Percentiles rank a stretch among this genome's conserved stretches.
These are phyloP conservation scores for Aspergillus brunneoviolaceus DNA, from an alignment of 2,329 filamentous ascomycete genomes.

Conservation along the genomic window DNA sequence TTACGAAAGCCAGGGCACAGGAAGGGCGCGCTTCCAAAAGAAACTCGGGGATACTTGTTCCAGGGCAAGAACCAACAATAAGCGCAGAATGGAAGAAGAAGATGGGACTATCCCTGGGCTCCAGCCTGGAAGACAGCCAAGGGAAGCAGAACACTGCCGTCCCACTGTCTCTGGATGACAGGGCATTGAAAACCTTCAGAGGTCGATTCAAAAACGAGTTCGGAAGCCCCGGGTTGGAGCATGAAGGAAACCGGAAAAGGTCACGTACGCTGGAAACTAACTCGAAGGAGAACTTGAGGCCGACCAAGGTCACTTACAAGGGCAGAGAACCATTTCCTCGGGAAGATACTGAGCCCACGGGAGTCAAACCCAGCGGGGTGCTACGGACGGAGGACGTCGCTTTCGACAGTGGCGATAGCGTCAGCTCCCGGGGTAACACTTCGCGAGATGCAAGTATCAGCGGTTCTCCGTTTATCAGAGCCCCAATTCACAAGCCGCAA, in stretches of 20 bases:
- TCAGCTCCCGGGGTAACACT: conserved; percentile 26
- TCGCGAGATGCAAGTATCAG: conserved; percentile 44
- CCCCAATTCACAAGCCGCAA: conserved; percentile 33
- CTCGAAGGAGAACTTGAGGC: conserved; percentile 14
- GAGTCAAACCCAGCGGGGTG: conserved; percentile 29
- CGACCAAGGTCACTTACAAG: conserved; percentile 15
- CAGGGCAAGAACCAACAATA: conserved; percentile 15
- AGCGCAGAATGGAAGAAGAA: conserved; percentile 14
- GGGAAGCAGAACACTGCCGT: conserved; percentile 17
- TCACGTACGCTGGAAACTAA: conserved; percentile 20
- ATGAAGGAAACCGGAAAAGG: conserved; percentile 13
- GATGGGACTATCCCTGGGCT: conserved; percentile 15
- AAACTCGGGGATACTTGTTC: conserved; percentile 27
- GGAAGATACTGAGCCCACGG: conserved; percentile 27
- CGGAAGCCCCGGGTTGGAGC: conserved; percentile 11
- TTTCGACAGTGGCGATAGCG: conserved; percentile 21
- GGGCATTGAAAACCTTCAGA: conserved; percentile 12
- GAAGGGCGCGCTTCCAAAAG: conserved; percentile 11
- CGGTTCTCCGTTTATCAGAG: conserved; percentile 50
- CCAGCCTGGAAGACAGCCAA: conserved; percentile 19
- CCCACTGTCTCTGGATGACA: conserved; percentile 20
- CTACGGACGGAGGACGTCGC: conserved; percentile 25
- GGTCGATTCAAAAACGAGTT: conserved; percentile 10
- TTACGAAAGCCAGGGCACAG: conserved; percentile 7
- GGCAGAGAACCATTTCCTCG: conserved; percentile 37